Percentiles rank a stretch among this genome's conserved stretches.
These are phyloP conservation scores for Anisodus acutangulus DNA, from an alignment of 257 asterid genomes.

Conservation along the genomic window DNA sequence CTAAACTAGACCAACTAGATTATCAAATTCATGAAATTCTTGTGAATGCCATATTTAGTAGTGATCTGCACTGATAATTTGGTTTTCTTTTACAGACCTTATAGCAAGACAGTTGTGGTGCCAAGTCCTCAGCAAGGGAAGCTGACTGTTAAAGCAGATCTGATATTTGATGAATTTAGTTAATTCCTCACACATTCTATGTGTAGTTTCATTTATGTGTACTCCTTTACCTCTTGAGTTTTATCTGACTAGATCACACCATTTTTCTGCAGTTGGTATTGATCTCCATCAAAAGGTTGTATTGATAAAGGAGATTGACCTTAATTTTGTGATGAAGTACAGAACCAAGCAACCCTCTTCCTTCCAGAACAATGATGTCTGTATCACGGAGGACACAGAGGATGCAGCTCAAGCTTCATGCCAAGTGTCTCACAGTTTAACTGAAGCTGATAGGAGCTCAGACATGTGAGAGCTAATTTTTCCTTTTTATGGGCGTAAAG, in stretches of 20 bases:
- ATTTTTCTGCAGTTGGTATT: slow-evolving; percentile 76
- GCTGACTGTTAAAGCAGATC: slow-evolving; percentile 78
- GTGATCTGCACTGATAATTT: slow-evolving; percentile 24
- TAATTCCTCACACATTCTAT: slow-evolving; percentile 35
- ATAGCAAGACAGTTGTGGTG: slow-evolving; percentile 61
- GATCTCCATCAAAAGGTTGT: slow-evolving; percentile 78
- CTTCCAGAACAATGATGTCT: slow-evolving; percentile 49
- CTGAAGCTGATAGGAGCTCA: slow-evolving; percentile 49
- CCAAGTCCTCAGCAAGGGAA: slow-evolving; percentile 73
- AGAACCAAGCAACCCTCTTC: slow-evolving; percentile 47
- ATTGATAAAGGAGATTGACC: slow-evolving; percentile 55
- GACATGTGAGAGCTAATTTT: slow-evolving; percentile 55
- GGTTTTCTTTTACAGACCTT: slow-evolving; percentile 68
- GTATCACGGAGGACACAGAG: slow-evolving; percentile 44
- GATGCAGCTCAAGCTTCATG: slow-evolving; percentile 47
- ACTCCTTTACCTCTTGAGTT: neutral
- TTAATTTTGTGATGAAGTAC: slow-evolving; percentile 40
- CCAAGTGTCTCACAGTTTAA: slow-evolving; percentile 38
- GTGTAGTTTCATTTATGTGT: neutral
- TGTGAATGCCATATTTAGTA: slow-evolving; percentile 3
- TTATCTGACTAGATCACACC: slow-evolving; percentile 28
- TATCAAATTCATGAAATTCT: slow-evolving; percentile 30
- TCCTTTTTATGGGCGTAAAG: slow-evolving; percentile 2
- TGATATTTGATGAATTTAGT: slow-evolving; percentile 84
- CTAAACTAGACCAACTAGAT: neutral